Base-by-base conservation (phyloP, 768 basidiomycete species). In the Kwoniella pini region DNA sequence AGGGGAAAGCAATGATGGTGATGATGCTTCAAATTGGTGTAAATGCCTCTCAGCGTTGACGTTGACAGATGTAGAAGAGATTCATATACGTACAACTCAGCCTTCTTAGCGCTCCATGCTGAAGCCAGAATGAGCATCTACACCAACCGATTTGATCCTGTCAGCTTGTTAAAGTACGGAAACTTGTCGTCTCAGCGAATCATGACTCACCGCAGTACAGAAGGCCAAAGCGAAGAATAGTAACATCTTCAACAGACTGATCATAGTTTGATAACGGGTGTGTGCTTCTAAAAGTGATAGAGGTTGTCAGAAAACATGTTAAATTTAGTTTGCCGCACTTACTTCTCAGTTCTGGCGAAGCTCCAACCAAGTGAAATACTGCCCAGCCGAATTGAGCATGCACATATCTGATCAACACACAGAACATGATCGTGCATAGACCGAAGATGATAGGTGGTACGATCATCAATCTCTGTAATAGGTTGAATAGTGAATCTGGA, bases 341-440 rank as follows among this genome's bases (percentile, higher is more conserved):
- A 72, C 71, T 58, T 60, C 68, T 70, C 60, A 73, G 53, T 30
- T 61, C 54, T 12, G 64, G 64, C 12, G 53, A 57, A 17, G 69
- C 71, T 1, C 71, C 71, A n/a, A 73, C 71, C 33, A 73, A 49
- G 36, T 62, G 58, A 33, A 70, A 73, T 13, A 67, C 65, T 19
- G 69, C 62, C 69, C 71, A 73, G 4, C 69, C 68, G 38, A 70
- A 73, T 43, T 70, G 63, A 31, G 48, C 30, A 43, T 57, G 61
- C 27, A 73, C 53, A 24, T 38, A 40, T 30, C 54, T 40, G 39
- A 64, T 53, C 36, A 68, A 38, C 7, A 61, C 26, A 5, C 60
- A 62, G 28, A 70, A 64, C 2, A 50, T 54, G 31, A 69, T 51
- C 6, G 62, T 66, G n/a, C 60, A 60, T 12, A 70, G 10, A 0